Base-by-base conservation (phyloP, 331 rosid species). In the Malus hybrid region DNA sequence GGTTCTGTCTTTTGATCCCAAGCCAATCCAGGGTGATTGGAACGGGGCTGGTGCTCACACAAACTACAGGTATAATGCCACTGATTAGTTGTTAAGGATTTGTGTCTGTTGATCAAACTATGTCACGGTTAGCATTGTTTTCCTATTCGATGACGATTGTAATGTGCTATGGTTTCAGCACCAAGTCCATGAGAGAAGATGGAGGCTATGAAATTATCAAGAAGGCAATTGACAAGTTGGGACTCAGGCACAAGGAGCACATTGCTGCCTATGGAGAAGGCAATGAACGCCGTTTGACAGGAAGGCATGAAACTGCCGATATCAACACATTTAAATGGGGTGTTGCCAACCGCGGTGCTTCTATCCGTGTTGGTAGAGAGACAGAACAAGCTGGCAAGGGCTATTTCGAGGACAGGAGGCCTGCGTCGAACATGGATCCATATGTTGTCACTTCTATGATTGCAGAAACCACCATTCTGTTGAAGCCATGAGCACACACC, bases 41-140 rank as follows among this genome's bases (percentile, higher is more conserved):
- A 94, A 91, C 59, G 97, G 98, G 44, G 98, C 98, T 74, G 96
- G 98, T 69, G 97, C 97, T 81, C 98, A 94, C 89, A 83, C 97
- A 2, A 94, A 94, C 69, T 94, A 90, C 89, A 94, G 98, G 98
- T 93, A 78, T 56, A n/a, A 11, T 46, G 22, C 15, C 4, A 33
- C 50, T 15, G 11, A 65, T 42, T 46, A 56, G 34, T 12, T 64
- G 18, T 77, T 13, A 11, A 52, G n/a, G 67, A 44, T 67, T 72
- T 67, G 34, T 19, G 54, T 68, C 1, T 56, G 5, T 63, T 33
- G 29, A 15, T 10, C 8, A 16, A 42, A 32, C 6, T 46, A 3
- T 4, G 1, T 22, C 42, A 8, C 34, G 31, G 68, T 18, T 11
- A 9, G 19, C 34, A 10, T 48, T 20, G 44, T 32, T 63, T 57